Conservation (phyloP, 345 rosid genomes). For the Murraya koenigii region DNA sequence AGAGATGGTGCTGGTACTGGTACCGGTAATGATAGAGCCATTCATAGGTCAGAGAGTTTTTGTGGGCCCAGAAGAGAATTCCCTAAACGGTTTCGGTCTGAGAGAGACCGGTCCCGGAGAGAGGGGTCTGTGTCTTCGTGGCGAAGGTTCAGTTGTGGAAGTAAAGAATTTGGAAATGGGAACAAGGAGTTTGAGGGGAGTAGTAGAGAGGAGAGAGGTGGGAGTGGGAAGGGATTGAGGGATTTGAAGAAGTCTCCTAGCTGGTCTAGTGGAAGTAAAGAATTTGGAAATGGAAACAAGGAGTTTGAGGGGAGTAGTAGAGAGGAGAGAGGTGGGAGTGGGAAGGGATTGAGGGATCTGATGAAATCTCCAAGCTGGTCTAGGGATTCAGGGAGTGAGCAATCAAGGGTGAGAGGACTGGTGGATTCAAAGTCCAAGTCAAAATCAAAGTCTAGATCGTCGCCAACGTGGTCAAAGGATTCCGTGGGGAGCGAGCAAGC, state of each 20-base stretch:
- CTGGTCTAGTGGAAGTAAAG: slow-evolving; percentile 55
- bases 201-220: slow-evolving; percentile 29
- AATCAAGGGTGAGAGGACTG: slow-evolving; percentile 30
- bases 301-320: slow-evolving; percentile 21
- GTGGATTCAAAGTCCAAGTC: slow-evolving; percentile 22
- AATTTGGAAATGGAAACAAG: slow-evolving; percentile 27
- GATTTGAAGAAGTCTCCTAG: slow-evolving; percentile 52
- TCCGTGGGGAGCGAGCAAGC: slow-evolving; percentile 70
- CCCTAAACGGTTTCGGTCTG: slow-evolving; percentile 81
- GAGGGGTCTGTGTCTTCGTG: slow-evolving; percentile 76
- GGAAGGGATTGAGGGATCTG: slow-evolving; percentile 41
- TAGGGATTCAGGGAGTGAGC: slow-evolving; percentile 86
- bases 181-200: slow-evolving; percentile 28
- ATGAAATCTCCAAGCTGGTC: slow-evolving; percentile 73
- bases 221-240: slow-evolving; percentile 43
- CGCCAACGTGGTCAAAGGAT: slow-evolving; percentile 86
- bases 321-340: slow-evolving; percentile 33
- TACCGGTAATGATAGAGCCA: slow-evolving; percentile 27
- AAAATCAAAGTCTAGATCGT: slow-evolving; percentile 30
- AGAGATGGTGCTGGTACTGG: slow-evolving; percentile 36
- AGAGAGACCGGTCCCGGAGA: slow-evolving; percentile 70
- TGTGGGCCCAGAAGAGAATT: slow-evolving; percentile 71
- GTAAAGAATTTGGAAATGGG: slow-evolving; percentile 28
- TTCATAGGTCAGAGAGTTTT: slow-evolving; percentile 76
- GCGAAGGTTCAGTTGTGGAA: slow-evolving; percentile 64